Conservation (phyloP, 768 basidiomycete species). For the Coprinopsis sp. region DNA sequence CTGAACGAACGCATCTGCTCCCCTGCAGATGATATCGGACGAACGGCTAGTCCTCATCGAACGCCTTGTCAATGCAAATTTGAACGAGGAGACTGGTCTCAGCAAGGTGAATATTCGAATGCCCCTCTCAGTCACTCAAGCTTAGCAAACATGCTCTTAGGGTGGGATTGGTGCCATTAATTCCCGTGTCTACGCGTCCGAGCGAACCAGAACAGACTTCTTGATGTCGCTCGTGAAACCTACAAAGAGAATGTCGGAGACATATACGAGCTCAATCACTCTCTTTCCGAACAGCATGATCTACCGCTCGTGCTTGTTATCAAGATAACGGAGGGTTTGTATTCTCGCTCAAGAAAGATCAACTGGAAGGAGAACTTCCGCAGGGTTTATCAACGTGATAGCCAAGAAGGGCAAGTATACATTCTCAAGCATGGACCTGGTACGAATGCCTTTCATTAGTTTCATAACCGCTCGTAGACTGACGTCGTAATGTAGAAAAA, state of each 20-base stretch:
- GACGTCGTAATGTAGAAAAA: constrained; percentile 54
- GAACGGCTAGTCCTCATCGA: constrained; percentile 64
- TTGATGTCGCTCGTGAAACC: constrained; percentile 93
- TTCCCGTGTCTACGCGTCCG: constrained; percentile 76
- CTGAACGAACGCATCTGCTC: neutral
- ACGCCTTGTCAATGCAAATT: constrained; percentile 46
- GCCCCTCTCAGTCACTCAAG: neutral
- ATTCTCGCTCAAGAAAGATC: constrained; percentile 63
- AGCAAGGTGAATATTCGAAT: constrained; percentile 47
- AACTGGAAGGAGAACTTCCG: constrained; percentile 62
- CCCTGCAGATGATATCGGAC: constrained; percentile 82
- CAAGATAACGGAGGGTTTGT: constrained; percentile 66
- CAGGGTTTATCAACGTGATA: constrained; percentile 62
- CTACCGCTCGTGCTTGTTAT: constrained; percentile 66
- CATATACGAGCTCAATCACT: constrained; percentile 63
- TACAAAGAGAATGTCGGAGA: constrained; percentile 92
- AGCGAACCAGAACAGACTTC: constrained; percentile 75
- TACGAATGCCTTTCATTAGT: constrained; percentile 29
- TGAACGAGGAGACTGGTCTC: constrained; percentile 68
- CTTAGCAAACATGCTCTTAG: constrained; percentile 27
- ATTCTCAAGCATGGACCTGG: constrained; percentile 81
- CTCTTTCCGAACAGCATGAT: constrained; percentile 55
- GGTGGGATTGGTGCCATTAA: constrained; percentile 72
- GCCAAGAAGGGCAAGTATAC: constrained; percentile 66
- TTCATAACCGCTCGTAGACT: neutral